Evolutionary conservation across 2,329 filamentous ascomycete species (phyloP), one percentile per base, ranked within the genome.

Genomic region (Fusarium sp.): DNA sequence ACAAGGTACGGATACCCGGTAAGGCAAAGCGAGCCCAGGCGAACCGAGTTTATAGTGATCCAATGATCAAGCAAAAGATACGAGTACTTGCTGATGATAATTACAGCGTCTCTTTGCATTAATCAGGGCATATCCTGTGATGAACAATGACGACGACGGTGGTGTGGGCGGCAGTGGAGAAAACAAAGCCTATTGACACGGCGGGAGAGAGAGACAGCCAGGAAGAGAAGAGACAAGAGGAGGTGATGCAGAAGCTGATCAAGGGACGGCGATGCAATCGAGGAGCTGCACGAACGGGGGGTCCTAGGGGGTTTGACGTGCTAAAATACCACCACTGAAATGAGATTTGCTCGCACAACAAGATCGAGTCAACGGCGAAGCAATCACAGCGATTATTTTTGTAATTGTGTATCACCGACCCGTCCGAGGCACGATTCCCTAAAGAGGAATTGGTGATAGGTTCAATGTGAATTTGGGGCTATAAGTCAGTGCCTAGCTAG

Each of bases 391-490:
- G 24, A 45, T 28, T 67, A 26, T 56, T 57, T 70, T 58, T 50
- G n/a, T 47, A 57, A 51, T 41, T 26, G 41, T 72, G 59, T 51
- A 51, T 65, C 51, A 74, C 63, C 72, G 41, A 74, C 55, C 41
- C 30, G 45, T 56, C 50, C 56, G 58, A 72, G 68, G 68, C 36
- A 62, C 68, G 65, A 61, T 75, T 75, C 72, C 72, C 68, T 45
- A 70, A 73, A 75, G 54, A 73, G 72, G 72, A 67, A 64, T 70
- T 75, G 72, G 72, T 30, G 72, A 75, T 75, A 59, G 72, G 69
- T 41, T 75, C 72, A 75, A 32, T 67, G 12, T 41, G 47, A 57
- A 12, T 32, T 42, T 39, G 26, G 34, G 8, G 61, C 26, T 52
- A 41, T 10, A 17, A 13, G 48, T 12, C 20, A 30, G 22, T 41